Evolutionary conservation across 202 grass and related monocot genomes (phyloP).

Genomic region (Eragrostis tef): DNA sequence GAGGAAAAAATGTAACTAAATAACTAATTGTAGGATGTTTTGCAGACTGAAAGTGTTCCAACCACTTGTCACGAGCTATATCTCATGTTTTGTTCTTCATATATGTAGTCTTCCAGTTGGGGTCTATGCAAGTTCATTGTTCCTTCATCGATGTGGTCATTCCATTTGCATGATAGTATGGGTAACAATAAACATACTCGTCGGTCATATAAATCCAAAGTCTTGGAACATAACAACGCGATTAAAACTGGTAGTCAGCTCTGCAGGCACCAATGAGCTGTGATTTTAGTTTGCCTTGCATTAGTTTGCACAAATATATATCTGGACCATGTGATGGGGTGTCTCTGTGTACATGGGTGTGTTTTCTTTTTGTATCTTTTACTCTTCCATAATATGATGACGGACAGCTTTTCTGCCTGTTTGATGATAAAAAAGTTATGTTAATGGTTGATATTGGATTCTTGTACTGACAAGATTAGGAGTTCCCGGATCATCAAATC

Average conservation of each 20-base stretch:
- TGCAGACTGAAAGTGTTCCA: not conserved
- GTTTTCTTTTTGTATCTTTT: not conserved
- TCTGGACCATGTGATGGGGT: not conserved
- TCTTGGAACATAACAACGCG: not conserved
- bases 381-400: not conserved
- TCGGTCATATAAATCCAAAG: not conserved
- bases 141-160: not conserved
- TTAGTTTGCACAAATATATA: not conserved
- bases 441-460: not conserved
- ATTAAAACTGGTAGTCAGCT: not conserved
- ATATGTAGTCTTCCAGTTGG: not conserved
- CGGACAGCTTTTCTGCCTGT: not conserved
- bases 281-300: too few relatives aligned
- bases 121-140: not conserved
- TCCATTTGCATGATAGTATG: not conserved
- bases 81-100: not conserved
- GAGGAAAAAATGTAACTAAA: not conserved
- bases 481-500: not conserved
- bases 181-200: not conserved
- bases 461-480: not conserved
- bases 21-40: slow-evolving; percentile 3
- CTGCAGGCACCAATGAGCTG: too few relatives aligned
- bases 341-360: not conserved
- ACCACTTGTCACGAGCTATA: not conserved
- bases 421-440: not conserved